A percentile compares a stretch with the other conserved stretches of the same genome.
These are phyloP conservation scores for Collybia sordida DNA, from an alignment of 768 basidiomycete species.

Conservation along the genomic window DNA sequence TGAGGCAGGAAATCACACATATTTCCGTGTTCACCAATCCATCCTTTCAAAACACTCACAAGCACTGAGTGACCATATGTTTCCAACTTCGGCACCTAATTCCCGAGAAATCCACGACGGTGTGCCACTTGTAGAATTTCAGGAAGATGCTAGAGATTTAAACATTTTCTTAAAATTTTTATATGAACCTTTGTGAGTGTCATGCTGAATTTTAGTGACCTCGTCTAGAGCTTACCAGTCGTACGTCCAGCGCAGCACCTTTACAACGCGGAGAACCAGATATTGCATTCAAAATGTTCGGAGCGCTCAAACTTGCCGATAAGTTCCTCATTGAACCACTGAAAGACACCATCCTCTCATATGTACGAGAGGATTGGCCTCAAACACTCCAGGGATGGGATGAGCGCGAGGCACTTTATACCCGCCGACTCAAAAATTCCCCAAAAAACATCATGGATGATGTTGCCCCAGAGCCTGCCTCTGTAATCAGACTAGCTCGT, in stretches of 20 bases:
- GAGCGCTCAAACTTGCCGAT: conserved; percentile 22
- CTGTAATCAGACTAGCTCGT: conserved; percentile 20
- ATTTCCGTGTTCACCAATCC: conserved; percentile 24
- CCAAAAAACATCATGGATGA: conserved; percentile 22
- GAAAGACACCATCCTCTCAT: conserved; percentile 21
- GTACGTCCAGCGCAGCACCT: conserved; percentile 20
- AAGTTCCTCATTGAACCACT: conserved; percentile 22
- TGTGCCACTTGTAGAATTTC: conserved; percentile 23
- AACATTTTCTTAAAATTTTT: conserved; percentile 24
- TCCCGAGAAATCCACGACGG: conserved; percentile 20
- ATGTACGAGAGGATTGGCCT: conserved; percentile 24
- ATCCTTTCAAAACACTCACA: conserved; percentile 25
- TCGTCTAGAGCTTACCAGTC: conserved; percentile 12
- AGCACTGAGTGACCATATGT: conserved; percentile 23
- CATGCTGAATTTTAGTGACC: not conserved
- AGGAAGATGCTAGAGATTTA: conserved; percentile 22
- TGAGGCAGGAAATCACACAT: conserved; percentile 21
- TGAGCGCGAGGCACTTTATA: conserved; percentile 21
- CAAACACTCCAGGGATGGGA: conserved; percentile 22
- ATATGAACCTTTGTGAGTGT: conserved; percentile 24
- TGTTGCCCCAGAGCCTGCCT: conserved; percentile 22
- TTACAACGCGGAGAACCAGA: conserved; percentile 23
- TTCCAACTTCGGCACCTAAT: conserved; percentile 12
- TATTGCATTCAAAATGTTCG: conserved; percentile 23
- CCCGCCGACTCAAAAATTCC: conserved; percentile 19